Percentiles rank a stretch among this genome's conserved stretches.
Evolutionary conservation across 225 moss, liverwort and hornwort genomes (phyloP).

Genomic region (Climacium dendroides): DNA sequence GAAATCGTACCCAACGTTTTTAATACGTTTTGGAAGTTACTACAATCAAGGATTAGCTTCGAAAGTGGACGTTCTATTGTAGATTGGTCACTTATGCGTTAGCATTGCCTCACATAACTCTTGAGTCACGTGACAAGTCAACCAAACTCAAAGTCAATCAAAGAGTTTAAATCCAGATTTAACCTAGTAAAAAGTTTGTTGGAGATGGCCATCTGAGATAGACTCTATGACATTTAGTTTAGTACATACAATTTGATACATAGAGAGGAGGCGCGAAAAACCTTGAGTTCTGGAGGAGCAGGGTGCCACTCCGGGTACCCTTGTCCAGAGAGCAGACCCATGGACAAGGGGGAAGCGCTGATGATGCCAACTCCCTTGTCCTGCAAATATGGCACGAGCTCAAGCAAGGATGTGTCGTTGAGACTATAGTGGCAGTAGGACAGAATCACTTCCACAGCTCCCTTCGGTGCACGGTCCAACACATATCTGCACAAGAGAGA

Average conservation of each 20-base stretch:
- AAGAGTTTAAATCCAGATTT: not conserved
- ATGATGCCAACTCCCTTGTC: slow-evolving; percentile 88
- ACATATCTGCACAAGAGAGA: slow-evolving; percentile 28
- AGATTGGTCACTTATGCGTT: not conserved
- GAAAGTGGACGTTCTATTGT: not conserved
- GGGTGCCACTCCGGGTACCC: slow-evolving; percentile 94
- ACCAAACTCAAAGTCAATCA: not conserved
- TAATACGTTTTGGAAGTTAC: not conserved
- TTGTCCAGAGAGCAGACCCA: slow-evolving; percentile 71
- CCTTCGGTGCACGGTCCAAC: slow-evolving; percentile 67
- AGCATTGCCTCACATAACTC: not conserved
- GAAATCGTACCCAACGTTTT: not conserved
- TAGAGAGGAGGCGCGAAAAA: not conserved
- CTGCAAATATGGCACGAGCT: slow-evolving; percentile 71
- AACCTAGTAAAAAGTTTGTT: too few species aligned
- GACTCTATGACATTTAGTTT: not conserved
- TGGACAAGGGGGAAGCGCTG: slow-evolving; percentile 89
- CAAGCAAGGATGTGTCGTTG: slow-evolving; percentile 63
- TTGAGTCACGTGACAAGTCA: not conserved
- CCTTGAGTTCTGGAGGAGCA: slow-evolving; percentile 77
- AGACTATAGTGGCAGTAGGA: slow-evolving; percentile 84
- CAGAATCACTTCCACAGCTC: slow-evolving; percentile 58
- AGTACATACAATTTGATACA: not conserved
- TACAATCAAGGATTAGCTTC: not conserved
- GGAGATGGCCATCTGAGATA: not conserved